A percentile compares a stretch with the other conserved stretches of the same genome.
These are phyloP conservation scores for Albatrellus ellisii DNA, from an alignment of 768 basidiomycete species.

Conservation along the genomic window DNA sequence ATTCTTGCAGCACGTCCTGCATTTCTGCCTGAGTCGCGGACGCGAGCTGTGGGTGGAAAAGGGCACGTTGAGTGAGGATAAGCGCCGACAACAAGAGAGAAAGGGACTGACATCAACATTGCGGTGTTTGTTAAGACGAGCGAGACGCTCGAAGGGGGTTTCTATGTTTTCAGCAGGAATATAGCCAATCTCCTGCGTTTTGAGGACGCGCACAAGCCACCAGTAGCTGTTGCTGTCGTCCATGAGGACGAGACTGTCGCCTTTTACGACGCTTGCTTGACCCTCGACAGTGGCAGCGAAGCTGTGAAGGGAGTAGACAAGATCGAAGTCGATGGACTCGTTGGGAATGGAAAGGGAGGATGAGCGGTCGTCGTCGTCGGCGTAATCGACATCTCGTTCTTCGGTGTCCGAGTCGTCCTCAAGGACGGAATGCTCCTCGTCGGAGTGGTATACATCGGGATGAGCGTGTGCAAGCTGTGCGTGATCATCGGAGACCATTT, in stretches of 20 bases:
- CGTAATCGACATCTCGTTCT: slow-evolving; percentile 50
- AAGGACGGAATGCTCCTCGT: slow-evolving; percentile 70
- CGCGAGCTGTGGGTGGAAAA: slow-evolving; percentile 48
- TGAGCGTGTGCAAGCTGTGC: slow-evolving; percentile 34
- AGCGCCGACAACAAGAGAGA: not conserved
- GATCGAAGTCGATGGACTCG: slow-evolving; percentile 86
- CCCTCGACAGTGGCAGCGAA: slow-evolving; percentile 98
- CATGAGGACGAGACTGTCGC: slow-evolving; percentile 91
- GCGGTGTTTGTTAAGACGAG: slow-evolving; percentile 90
- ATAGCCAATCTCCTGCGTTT: slow-evolving; percentile 97
- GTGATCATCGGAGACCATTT: slow-evolving; percentile 41
- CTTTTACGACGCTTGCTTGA: slow-evolving; percentile 97
- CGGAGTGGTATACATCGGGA: slow-evolving; percentile 39
- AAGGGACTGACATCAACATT: slow-evolving; percentile 77
- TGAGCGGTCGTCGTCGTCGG: slow-evolving; percentile 68
- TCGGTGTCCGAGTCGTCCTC: slow-evolving; percentile 78
- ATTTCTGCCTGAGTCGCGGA: slow-evolving; percentile 62
- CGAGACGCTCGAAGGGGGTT: slow-evolving; percentile 92
- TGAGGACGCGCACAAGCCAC: slow-evolving; percentile 98
- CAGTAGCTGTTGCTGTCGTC: slow-evolving; percentile 99
- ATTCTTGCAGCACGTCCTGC: slow-evolving; percentile 35
- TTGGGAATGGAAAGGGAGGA: slow-evolving; percentile 81
- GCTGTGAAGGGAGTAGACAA: slow-evolving; percentile 88
- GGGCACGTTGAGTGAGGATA: slow-evolving; percentile 1
- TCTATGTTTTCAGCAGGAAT: slow-evolving; percentile 99